phyloP scores from a whole-genome alignment of 768 basidiomycete species.

The Tubosaeta brunneosetosa region DNA sequence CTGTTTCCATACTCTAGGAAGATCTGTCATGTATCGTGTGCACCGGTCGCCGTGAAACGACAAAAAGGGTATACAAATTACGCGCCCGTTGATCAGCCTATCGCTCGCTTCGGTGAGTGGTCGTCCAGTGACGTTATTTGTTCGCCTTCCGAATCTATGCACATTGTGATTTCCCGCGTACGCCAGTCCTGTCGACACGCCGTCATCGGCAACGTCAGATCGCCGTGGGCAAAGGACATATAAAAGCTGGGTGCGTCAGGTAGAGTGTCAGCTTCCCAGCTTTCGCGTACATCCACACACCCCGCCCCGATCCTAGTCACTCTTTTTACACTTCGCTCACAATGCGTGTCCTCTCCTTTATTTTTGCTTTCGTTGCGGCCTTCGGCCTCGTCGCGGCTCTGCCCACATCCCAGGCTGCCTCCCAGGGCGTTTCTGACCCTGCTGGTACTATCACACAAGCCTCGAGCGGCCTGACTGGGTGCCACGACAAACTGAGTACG shows the following conservation, averaged over 20 bases:
- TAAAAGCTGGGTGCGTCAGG: background rate
- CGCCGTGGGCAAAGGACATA: background rate
- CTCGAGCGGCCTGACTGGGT: background rate
- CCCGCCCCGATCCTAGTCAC: conserved; percentile 5
- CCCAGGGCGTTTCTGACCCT: background rate
- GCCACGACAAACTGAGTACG: conserved; percentile 4
- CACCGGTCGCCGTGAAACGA: no score
- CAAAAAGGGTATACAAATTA: no score
- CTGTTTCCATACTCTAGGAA: no score
- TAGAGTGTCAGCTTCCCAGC: background rate
- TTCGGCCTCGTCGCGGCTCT: conserved; percentile 16
- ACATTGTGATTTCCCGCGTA: background rate
- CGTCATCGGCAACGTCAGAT: background rate
- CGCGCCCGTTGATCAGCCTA: no score
- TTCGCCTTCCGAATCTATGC: no score
- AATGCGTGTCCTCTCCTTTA: conserved; percentile 26
- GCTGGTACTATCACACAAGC: background rate
- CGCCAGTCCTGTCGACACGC: background rate
- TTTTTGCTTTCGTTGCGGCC: conserved; percentile 14
- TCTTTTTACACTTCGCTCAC: conserved; percentile 9
- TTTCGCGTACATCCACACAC: background rate
- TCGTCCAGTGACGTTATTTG: background rate
- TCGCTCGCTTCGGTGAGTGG: no score
- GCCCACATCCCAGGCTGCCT: background rate
- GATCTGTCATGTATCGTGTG: no score